These are phyloP conservation scores for Apostasia ramifera DNA, from an alignment of 106 monocot species.

Conservation along the genomic window DNA sequence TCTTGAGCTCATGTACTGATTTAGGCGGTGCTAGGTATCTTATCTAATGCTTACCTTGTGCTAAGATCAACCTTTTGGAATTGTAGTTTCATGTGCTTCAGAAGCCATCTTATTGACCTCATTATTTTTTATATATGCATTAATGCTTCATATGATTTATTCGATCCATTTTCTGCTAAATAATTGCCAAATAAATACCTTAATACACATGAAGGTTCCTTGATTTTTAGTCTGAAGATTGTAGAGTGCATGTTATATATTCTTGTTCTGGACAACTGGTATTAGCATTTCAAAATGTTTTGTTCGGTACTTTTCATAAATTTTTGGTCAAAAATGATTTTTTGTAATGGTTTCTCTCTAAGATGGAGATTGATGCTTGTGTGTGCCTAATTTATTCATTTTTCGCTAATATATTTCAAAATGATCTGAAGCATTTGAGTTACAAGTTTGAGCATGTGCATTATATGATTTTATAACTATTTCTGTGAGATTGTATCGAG, in stretches of 20 bases:
- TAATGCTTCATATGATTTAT: not conserved
- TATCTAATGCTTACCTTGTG: not conserved
- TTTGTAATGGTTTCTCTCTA: too few species aligned
- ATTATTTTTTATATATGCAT: not conserved
- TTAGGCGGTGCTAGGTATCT: slow-evolving; percentile 75
- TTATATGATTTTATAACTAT: too few species aligned
- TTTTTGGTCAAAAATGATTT: too few species aligned
- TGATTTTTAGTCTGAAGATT: not conserved
- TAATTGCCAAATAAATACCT: not conserved
- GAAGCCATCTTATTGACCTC: not conserved
- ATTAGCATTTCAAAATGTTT: too few species aligned
- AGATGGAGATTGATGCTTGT: too few species aligned
- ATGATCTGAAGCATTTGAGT: too few species aligned
- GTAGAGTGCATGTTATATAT: not conserved
- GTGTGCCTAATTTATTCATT: too few species aligned
- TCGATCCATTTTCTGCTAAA: not conserved
- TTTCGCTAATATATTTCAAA: too few species aligned
- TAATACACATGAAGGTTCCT: not conserved
- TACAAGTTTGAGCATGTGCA: too few species aligned
- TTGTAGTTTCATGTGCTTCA: not conserved
- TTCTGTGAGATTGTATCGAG: too few species aligned
- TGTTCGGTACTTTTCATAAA: too few species aligned
- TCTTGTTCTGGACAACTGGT: too few species aligned
- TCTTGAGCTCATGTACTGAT: slow-evolving; percentile 88
- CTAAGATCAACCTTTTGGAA: not conserved